Evolutionary conservation across 306 rosid species (phyloP).

Genomic region (Citrullus colocynthis): DNA sequence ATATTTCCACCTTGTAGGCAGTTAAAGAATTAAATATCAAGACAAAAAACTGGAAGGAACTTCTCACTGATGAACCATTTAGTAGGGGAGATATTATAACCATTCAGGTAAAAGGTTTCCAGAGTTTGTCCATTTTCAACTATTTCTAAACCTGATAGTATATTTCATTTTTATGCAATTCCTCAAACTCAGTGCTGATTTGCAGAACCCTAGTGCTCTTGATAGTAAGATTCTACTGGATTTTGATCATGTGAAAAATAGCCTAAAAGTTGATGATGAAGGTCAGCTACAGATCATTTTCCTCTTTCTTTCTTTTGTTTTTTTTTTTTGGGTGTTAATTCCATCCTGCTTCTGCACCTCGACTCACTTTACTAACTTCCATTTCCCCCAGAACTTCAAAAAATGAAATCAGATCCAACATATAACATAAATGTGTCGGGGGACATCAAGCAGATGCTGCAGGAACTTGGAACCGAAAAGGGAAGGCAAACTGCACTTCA

Average conservation of each 20-base stretch:
- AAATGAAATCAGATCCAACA: slow-evolving; percentile 59
- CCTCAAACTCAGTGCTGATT: slow-evolving; percentile 9
- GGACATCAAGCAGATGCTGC: slow-evolving; percentile 86
- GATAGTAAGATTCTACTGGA: slow-evolving; percentile 74
- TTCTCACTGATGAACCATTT: slow-evolving; percentile 85
- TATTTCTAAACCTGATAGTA: background rate
- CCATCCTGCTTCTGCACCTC: slow-evolving; percentile 4
- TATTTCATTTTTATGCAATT: slow-evolving; percentile 10
- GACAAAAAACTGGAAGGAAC: slow-evolving; percentile 97
- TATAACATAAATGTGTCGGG: slow-evolving; percentile 78
- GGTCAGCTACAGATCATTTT: slow-evolving; percentile 36
- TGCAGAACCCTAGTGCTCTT: slow-evolving; percentile 92
- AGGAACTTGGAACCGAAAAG: slow-evolving; percentile 89
- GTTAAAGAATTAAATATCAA: slow-evolving; percentile 85
- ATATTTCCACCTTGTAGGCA: slow-evolving; percentile 35
- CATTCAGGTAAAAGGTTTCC: slow-evolving; percentile 52
- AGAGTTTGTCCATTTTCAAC: slow-evolving; percentile 2
- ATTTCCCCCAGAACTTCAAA: slow-evolving; percentile 52
- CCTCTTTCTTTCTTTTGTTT: background rate
- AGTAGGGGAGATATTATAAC: slow-evolving; percentile 77
- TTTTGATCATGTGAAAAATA: slow-evolving; percentile 79
- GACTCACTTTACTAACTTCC: slow-evolving; percentile 3
- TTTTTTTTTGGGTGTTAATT: background rate
- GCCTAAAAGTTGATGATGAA: slow-evolving; percentile 72
- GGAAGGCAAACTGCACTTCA: slow-evolving; percentile 84